Evolutionary conservation across 345 rosid genomes (phyloP), one percentile per base, ranked within the genome.

Genomic region (Reutealis trisperma): DNA sequence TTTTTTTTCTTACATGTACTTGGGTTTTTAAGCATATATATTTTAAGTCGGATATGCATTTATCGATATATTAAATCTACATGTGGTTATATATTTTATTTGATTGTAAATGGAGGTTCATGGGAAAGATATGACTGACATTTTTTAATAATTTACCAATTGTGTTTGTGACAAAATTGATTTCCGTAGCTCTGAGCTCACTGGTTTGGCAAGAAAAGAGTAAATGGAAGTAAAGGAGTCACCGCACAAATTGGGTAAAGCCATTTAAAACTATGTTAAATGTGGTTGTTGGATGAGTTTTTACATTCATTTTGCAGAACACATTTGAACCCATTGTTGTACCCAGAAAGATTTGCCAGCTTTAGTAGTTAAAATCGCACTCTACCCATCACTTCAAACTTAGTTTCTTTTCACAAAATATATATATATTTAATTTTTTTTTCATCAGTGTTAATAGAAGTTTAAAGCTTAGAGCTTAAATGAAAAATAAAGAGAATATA

Each of bases 101-200:
- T 52, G 18, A 11, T 21, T 2, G 30, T 59, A 22, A 37, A 37
- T 37, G 22, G 5, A 6, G 64, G 49, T 61, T 78, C 77, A 65
- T 70, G 84, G 62, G 73, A 9, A 78, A 65, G 5, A 74, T 19
- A 55, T 70, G 71, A 76, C 21, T 21, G 63, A 4, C 14, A 41
- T 32, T n/a, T 70, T 52, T 47, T 14, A 54, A 18, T 2, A 21
- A 54, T 54, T 37, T 25, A n/a, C 47, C 37, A 8, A 16, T 10
- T 7, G 37, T 51, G 12, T 18, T 24, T 52, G 61, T 70, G 73
- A 51, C 62, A 21, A 24, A 42, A 55, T 59, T 72, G 34, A 42
- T 24, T 60, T 25, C 41, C 5, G 25, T 8, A 37, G 41, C 13
- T 45, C 11, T 57, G 37, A 15, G 65, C 44, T 27, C 34, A 58